Evolutionary conservation across 1,284 basidiomycete genomes (phyloP), one percentile per base, ranked within the genome.

Genomic region (Coniophora puteana): DNA sequence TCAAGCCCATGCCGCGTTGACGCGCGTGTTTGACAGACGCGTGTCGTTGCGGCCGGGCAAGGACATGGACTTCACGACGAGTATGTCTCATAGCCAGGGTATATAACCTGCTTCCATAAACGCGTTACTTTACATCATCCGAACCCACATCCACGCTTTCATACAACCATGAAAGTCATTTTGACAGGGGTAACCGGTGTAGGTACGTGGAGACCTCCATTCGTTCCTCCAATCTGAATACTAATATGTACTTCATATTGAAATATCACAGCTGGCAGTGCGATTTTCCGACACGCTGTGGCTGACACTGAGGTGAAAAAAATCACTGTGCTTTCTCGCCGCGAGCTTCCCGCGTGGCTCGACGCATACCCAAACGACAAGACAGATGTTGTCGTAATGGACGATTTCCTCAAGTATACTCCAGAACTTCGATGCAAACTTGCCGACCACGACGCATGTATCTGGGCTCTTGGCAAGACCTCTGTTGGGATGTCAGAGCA

Each of bases 391-490:
- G 52, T 69, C 40, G 42, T 65, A 20, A 58, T 66, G 43, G 40
- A 49, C 4, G 61, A 69, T 48, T 69, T 69, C 48, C 41, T 55
- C 13, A 33, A 55, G 5, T 70, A 68, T 46, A 47, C 66, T 2
- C 16, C 54, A 2, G 57, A 62, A 14, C 52, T 69, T 21, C 53
- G 56, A 13, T 36, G 44, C 5, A 52, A 44, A 20, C 58, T 69
- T 22, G 61, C 55, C 1, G 51, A 55, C 33, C 63, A 68, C 41
- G 67, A 69, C 38, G 67, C 62, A 5, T 63, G 63, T 46, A 53
- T 71, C 8, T 71, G 68, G 68, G 67, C 67, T 16, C 53, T 67
- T 13, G 68, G 68, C 1, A 57, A 49, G 34, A 52, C 53, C 20
- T 43, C 58, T 1, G 17, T 46, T 1, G 67, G 67, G 18, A 54